These are phyloP conservation scores for Nepenthes gracilis DNA, from an alignment of 148 eudicot genomes.

Conservation along the genomic window DNA sequence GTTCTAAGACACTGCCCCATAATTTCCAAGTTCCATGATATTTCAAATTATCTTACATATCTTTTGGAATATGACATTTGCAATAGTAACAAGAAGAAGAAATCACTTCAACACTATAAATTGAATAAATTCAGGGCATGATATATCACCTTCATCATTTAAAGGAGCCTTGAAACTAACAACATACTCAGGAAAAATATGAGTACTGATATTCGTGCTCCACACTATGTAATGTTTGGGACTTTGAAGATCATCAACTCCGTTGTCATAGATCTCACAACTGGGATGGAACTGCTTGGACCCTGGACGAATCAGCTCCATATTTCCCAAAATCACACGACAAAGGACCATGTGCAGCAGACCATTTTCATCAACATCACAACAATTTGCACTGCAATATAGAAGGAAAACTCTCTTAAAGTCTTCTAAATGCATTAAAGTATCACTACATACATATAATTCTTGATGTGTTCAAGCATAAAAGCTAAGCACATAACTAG, in stretches of 20 bases:
- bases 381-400: conserved; percentile 49
- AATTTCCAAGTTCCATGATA: conserved; percentile 1
- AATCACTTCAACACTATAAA: background rate
- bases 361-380: conserved; percentile 92
- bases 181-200: conserved; percentile 69
- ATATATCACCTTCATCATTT: conserved; percentile 54
- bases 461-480: background rate
- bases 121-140: conserved; percentile 5
- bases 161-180: conserved; percentile 76
- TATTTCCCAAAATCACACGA: conserved; percentile 91
- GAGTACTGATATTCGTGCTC: conserved; percentile 84
- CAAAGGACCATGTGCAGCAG: conserved; percentile 53
- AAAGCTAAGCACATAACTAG: too few species aligned
- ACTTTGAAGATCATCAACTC: conserved; percentile 73
- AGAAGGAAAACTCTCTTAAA: conserved; percentile 1
- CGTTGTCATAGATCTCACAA: conserved; percentile 74
- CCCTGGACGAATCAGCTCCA: conserved; percentile 75
- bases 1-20: too few species aligned
- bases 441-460: background rate
- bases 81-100: background rate
- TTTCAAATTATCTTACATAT: background rate
- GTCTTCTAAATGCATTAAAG: background rate
- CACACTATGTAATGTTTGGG: conserved; percentile 68
- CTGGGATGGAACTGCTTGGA: conserved; percentile 84
- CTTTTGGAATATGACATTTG: background rate